Base-by-base conservation (phyloP, 2,329 filamentous ascomycete genomes). In the Arthroderma sp. region DNA sequence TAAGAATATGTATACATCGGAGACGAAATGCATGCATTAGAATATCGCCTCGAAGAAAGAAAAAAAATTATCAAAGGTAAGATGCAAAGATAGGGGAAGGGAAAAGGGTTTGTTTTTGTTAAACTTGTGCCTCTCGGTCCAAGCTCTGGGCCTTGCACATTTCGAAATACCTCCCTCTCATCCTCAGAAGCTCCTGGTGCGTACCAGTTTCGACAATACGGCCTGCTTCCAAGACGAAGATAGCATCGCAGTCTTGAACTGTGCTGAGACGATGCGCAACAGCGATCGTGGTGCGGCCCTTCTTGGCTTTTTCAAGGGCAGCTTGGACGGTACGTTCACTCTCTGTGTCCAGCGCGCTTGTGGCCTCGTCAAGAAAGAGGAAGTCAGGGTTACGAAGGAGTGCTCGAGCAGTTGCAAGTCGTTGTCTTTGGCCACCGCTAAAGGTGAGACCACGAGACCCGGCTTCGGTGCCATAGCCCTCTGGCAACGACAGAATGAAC, bases 191-290 rank as follows among this genome's bases (percentile, higher is more conserved):
- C 45, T 67, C 61, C 29, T 53, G 44, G 54, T 69, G 66, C n/a
- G 58, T 64, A 2, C 66, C 66, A 27, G 51, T 54, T 47, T 68
- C 66, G 15, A 58, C 58, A 27, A 68, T 57, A 42, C 47, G 57
- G 2, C 66, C 66, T 4, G 59, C 55, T 15, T 61, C 60, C 45
- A 69, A 55, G 28, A 68, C 66, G 9, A 93, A 81, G 51, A 94
- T 94, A 87, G 87, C 61, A 94, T 81, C 1, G 86, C 86, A 53
- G 60, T 86, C 79, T 61, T 77, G 82, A 65, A 94, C 88, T 6
- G 87, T 94, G 1, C 83, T 88, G 4, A 94, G 73, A 53, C 86
- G 78, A 66, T 94, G 87, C 29, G 87, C 87, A 58, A 94, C 93
- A 3, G 84, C 83, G 54, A 94, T 89, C 2, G 85, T 93, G 0